Conservation (phyloP, 129 eudicot genomes). For the Chrysanthemum makinoi region DNA sequence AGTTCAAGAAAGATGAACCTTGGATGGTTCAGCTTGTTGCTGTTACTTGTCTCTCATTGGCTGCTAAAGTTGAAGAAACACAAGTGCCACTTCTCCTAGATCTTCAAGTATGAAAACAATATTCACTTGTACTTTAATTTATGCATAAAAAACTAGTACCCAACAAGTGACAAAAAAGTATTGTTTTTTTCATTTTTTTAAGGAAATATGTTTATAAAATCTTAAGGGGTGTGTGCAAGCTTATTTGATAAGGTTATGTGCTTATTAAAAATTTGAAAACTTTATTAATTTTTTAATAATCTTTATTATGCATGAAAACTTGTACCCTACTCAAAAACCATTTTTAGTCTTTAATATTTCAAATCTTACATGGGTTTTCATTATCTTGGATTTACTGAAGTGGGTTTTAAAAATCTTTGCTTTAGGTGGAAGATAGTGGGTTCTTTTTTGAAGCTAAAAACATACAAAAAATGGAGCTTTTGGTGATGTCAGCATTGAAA, state of each 20-base stretch:
- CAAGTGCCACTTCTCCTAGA: constrained; percentile 76
- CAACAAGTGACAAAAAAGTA: background rate
- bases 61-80: constrained; percentile 92
- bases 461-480: constrained; percentile 80
- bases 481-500: constrained; percentile 70
- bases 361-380: constrained; percentile 7
- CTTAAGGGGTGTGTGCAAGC: background rate
- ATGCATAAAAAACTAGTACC: constrained; percentile 12
- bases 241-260: background rate
- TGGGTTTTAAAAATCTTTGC: constrained; percentile 6
- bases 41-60: constrained; percentile 81
- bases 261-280: background rate
- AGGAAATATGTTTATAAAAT: constrained; percentile 12
- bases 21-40: constrained; percentile 92
- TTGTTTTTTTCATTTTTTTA: background rate
- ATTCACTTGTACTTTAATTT: background rate
- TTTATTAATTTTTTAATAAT: no score
- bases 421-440: constrained; percentile 51
- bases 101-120: constrained; percentile 65
- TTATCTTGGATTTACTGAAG: background rate
- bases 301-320: background rate
- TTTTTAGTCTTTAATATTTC: background rate
- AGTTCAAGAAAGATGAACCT: constrained; percentile 61
- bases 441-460: constrained; percentile 73
- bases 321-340: background rate